Evolutionary conservation across 257 asterid species (phyloP).

Genomic region (Fraxinus quadrangulata): DNA sequence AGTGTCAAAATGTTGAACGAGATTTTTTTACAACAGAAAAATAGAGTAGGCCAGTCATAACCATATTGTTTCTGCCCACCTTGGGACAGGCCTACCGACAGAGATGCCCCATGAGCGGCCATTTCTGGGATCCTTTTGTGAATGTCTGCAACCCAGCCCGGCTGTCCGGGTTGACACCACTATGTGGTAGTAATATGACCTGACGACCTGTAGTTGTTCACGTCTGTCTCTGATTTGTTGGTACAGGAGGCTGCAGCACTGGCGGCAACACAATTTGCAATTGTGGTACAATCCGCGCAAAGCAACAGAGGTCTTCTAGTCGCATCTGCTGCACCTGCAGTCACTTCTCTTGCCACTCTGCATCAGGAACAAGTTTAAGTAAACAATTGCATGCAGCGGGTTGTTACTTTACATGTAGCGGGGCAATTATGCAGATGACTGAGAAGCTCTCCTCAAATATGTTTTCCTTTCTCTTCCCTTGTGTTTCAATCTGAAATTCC

Average conservation of each 20-base stretch:
- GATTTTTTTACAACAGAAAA: no score
- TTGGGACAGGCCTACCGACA: no score
- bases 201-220: no score
- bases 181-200: no score
- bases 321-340: conserved; percentile 39
- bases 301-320: conserved; percentile 39
- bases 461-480: neutral
- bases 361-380: neutral
- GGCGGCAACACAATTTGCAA: conserved; percentile 51
- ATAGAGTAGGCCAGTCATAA: no score
- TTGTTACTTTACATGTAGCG: neutral
- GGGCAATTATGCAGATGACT: neutral
- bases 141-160: no score
- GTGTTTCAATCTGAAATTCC: neutral
- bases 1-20: no score
- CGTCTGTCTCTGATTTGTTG: neutral
- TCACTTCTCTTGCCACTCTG: neutral
- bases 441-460: neutral
- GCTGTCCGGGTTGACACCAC: neutral
- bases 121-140: no score
- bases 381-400: neutral
- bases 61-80: no score
- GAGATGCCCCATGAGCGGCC: no score
- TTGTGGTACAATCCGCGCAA: conserved; percentile 51
- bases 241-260: conserved; percentile 54